A percentile compares a stretch with the other conserved stretches of the same genome.
Evolutionary conservation across 1,284 basidiomycete genomes (phyloP).

Genomic region (Puccinia polysora): DNA sequence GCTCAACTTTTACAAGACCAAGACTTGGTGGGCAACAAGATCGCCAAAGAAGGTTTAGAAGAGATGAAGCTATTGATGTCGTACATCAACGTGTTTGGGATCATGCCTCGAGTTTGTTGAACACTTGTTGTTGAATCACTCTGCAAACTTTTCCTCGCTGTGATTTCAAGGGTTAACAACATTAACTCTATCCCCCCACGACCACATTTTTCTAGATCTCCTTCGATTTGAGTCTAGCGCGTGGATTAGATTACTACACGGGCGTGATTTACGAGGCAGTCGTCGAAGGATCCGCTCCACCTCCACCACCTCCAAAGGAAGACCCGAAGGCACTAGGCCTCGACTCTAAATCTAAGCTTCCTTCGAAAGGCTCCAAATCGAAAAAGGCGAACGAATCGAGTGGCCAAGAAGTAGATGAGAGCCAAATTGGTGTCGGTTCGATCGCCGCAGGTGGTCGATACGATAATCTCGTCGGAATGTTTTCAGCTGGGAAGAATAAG

Average conservation of each 20-base stretch:
- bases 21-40: slow-evolving; percentile 65
- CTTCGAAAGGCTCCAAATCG: slow-evolving; percentile 49
- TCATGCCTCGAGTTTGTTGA: slow-evolving; percentile 65
- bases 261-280: slow-evolving; percentile 98
- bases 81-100: slow-evolving; percentile 74
- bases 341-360: slow-evolving; percentile 57
- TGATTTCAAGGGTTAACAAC: too few relatives aligned
- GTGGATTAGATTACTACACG: slow-evolving; percentile 97
- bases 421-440: slow-evolving; percentile 87
- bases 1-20: slow-evolving; percentile 67
- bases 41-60: slow-evolving; percentile 75
- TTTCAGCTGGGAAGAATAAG: slow-evolving; percentile 66
- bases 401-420: slow-evolving; percentile 83
- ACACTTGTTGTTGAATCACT: background rate
- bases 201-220: slow-evolving; percentile 63
- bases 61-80: slow-evolving; percentile 86
- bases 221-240: slow-evolving; percentile 91
- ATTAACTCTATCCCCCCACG: background rate
- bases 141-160: too few relatives aligned
- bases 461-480: slow-evolving; percentile 93
- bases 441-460: slow-evolving; percentile 96
- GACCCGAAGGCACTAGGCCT: slow-evolving; percentile 59
- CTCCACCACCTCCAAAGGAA: slow-evolving; percentile 51
- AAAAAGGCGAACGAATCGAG: slow-evolving; percentile 58
- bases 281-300: slow-evolving; percentile 86